These are phyloP conservation scores for Chlorella sp. DNA, from an alignment of 139 green algal genomes.

Conservation along the genomic window DNA sequence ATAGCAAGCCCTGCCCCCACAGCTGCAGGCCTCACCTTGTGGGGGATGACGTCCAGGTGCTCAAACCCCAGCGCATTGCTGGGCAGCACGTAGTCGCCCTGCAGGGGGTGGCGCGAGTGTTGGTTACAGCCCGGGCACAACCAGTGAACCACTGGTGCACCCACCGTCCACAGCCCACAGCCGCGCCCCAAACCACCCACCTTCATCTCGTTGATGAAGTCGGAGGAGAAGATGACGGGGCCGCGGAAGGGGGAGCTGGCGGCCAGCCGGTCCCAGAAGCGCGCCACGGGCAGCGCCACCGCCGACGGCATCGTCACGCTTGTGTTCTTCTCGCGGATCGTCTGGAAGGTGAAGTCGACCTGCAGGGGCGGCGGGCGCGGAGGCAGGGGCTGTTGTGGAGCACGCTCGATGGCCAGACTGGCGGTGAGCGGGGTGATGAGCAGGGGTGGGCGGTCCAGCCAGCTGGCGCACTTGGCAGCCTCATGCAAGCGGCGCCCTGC, in stretches of 20 bases:
- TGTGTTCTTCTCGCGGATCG: constrained; percentile 55
- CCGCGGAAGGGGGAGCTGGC: constrained; percentile 31
- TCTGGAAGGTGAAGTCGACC: constrained; percentile 42
- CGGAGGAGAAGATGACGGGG: constrained; percentile 63
- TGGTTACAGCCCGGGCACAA: too few species aligned
- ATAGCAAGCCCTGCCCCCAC: too few species aligned
- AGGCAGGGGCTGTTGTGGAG: background rate
- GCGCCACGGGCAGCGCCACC: constrained; percentile 41
- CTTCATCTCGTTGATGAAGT: constrained; percentile 73
- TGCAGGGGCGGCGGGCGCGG: background rate
- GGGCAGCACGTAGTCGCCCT: constrained; percentile 26
- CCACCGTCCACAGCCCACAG: too few species aligned
- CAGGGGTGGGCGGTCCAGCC: background rate
- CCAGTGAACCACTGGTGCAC: too few species aligned
- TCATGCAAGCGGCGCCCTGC: background rate
- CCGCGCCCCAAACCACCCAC: too few species aligned
- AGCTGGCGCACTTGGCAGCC: background rate
- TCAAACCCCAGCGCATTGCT: constrained; percentile 53
- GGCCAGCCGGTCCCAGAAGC: constrained; percentile 44
- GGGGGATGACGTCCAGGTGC: constrained; percentile 68
- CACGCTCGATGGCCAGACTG: too few species aligned
- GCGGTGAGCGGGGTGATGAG: background rate
- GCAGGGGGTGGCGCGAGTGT: background rate
- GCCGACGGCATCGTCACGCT: constrained; percentile 38
- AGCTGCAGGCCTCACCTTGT: constrained; percentile 40